A percentile compares a stretch with the other conserved stretches of the same genome.
Conservation (phyloP, 169 alveolate genomes). For the Amoebophrya sp. region DNA sequence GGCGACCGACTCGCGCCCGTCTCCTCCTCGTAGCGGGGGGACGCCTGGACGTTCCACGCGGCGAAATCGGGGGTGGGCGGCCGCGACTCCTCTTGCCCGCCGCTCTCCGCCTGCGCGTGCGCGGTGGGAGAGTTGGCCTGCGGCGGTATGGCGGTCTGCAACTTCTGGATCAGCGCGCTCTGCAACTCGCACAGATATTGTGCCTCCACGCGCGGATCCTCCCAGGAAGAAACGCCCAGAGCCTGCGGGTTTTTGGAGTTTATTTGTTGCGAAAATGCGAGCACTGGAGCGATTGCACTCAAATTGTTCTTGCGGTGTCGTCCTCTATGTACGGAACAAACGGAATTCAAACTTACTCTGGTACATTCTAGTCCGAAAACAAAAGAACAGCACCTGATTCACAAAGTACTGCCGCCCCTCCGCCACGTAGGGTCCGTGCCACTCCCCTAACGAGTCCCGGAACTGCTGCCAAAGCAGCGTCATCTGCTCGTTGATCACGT, state of each 20-base stretch:
- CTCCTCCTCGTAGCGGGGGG: background rate
- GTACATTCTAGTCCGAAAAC: too few species aligned
- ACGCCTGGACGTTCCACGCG: background rate
- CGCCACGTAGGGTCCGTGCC: slow-evolving; percentile 7
- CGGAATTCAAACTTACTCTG: too few species aligned
- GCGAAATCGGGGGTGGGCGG: background rate
- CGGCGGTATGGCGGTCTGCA: background rate
- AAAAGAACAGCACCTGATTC: too few species aligned
- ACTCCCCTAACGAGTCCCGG: background rate
- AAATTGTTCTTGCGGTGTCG: too few species aligned
- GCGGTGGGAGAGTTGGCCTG: too few species aligned
- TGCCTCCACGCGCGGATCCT: background rate
- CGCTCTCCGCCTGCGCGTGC: too few species aligned
- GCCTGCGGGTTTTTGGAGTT: too few species aligned
- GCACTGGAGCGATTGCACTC: too few species aligned
- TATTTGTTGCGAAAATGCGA: too few species aligned
- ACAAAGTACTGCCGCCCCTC: slow-evolving; percentile 13
- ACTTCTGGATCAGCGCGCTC: background rate
- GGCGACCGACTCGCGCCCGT: background rate
- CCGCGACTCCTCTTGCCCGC: background rate
- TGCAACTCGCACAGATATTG: background rate
- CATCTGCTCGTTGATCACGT: slow-evolving; percentile 24
- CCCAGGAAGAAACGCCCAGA: too few species aligned
- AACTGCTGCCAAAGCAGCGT: background rate
- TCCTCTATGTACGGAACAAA: too few species aligned